Evolutionary conservation across 2,329 filamentous ascomycete genomes (phyloP), one percentile per base, ranked within the genome.

Genomic region (Calonectria hawksworthii): DNA sequence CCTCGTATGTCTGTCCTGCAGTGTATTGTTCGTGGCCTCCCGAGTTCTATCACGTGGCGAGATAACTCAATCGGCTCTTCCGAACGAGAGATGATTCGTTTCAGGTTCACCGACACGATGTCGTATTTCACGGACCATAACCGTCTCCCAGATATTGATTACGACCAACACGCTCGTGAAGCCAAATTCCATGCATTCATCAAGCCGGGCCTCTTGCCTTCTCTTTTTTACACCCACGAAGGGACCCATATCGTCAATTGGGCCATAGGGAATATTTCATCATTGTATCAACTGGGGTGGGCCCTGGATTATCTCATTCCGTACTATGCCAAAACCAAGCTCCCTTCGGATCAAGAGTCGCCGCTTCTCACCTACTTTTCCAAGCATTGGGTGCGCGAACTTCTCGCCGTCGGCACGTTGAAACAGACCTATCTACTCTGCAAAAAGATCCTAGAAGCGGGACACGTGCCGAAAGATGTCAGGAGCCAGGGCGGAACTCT

Each of bases 181-280:
- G 6, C 28, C 5, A 70, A 74, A 34, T 52, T 74, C n/a, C 4
- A 16, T 1, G 2, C 16, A 10, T 59, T 73, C 18, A 50, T 69
- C 28, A 10, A 21, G 13, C 36, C 14, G 8, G n/a, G 32, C 9
- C 4, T 61, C 3, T 21, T 3, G 8, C 26, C 38, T 3, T 30
- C 9, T 4, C 28, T 59, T 18, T 72, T 68, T 23, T 51, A 70
- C 32, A 72, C 44, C 16, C 18, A 36, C 0, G 51, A 65, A 3
- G 69, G 69, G 16, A 28, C 21, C 4, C 67, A 65, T 34, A 21
- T 73, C 18, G 14, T 76, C 4, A 54, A 71, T 21, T 75, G 73
- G 73, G 73, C 67, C 3, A 51, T 75, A 0, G 54, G 63, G 16
- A 70, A 61, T 21, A 44, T 74, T 3, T 26, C 44, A 13, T 10